Conservation (phyloP, 176 grass and related monocot species). For the Oryza officinalis region DNA sequence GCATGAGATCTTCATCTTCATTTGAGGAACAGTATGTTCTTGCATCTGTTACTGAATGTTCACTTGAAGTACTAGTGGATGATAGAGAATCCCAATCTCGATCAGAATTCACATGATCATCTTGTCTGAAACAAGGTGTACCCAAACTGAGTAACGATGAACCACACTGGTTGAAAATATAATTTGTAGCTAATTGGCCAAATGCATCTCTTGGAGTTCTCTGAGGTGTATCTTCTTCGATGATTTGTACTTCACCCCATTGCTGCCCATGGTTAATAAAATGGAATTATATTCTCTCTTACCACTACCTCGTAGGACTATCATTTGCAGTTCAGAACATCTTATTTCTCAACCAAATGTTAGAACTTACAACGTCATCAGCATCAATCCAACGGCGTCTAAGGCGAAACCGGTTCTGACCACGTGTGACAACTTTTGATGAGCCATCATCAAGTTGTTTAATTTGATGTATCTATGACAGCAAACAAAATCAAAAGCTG, state of each 20-base stretch:
- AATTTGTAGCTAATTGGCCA: slow-evolving; percentile 62
- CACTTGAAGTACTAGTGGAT: slow-evolving; percentile 53
- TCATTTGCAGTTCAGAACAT: background rate
- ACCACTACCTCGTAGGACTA: slow-evolving; percentile 11
- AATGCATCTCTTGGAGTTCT: slow-evolving; percentile 93
- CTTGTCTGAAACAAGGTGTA: slow-evolving; percentile 38
- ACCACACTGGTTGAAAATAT: slow-evolving; percentile 47
- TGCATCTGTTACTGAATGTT: slow-evolving; percentile 59
- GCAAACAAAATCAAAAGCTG: slow-evolving; percentile 32
- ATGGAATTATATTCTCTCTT: slow-evolving; percentile 16
- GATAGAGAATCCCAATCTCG: slow-evolving; percentile 50
- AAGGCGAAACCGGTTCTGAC: slow-evolving; percentile 81
- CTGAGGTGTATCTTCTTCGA: slow-evolving; percentile 78
- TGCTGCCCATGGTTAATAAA: slow-evolving; percentile 51
- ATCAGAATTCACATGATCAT: slow-evolving; percentile 55
- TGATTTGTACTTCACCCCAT: slow-evolving; percentile 89
- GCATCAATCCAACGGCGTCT: slow-evolving; percentile 68
- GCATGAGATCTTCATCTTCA: slow-evolving; percentile 54
- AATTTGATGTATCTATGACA: slow-evolving; percentile 68
- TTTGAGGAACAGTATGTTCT: slow-evolving; percentile 49
- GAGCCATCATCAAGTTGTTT: slow-evolving; percentile 65
- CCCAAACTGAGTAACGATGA: slow-evolving; percentile 38
- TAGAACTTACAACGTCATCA: slow-evolving; percentile 71
- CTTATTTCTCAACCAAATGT: background rate
- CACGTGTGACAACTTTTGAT: slow-evolving; percentile 64